Conservation (phyloP, 257 asterid species). For the Paraleonurus japonicus region DNA sequence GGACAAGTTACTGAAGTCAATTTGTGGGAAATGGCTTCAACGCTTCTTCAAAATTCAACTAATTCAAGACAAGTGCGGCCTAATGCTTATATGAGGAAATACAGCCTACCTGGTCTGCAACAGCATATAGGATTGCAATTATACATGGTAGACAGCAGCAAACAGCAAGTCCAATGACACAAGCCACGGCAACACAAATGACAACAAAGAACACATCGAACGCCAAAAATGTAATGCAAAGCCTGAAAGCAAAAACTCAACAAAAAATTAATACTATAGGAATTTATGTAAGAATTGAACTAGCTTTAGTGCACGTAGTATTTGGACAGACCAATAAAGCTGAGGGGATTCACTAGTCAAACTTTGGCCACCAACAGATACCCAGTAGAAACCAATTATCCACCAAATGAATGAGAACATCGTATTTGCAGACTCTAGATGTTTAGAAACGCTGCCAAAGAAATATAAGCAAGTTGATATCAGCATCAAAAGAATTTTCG, state of each 20-base stretch:
- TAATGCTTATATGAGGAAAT: constrained; percentile 3
- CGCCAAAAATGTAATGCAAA: constrained; percentile 95
- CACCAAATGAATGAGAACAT: constrained; percentile 99
- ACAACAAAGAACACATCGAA: constrained; percentile 96
- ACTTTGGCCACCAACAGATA: constrained; percentile 75
- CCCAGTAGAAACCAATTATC: constrained; percentile 98
- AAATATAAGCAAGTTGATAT: constrained; percentile 40
- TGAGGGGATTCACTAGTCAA: constrained; percentile 74
- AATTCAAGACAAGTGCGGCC: background rate
- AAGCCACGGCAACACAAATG: constrained; percentile 90
- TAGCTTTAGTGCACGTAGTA: constrained; percentile 6
- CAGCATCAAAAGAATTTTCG: background rate
- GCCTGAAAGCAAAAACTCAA: constrained; percentile 57
- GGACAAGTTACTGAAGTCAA: background rate
- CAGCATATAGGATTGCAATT: constrained; percentile 91
- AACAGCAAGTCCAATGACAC: constrained; percentile 94
- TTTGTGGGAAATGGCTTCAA: background rate
- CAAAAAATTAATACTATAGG: background rate
- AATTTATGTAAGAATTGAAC: background rate
- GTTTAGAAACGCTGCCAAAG: constrained; percentile 60
- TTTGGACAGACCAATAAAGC: constrained; percentile 79
- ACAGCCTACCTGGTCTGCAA: constrained; percentile 87
- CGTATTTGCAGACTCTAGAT: constrained; percentile 92
- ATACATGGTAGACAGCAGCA: constrained; percentile 99
- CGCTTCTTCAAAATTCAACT: background rate